These are phyloP conservation scores for Solioccasus polychromus DNA, from an alignment of 768 basidiomycete genomes.

Conservation along the genomic window DNA sequence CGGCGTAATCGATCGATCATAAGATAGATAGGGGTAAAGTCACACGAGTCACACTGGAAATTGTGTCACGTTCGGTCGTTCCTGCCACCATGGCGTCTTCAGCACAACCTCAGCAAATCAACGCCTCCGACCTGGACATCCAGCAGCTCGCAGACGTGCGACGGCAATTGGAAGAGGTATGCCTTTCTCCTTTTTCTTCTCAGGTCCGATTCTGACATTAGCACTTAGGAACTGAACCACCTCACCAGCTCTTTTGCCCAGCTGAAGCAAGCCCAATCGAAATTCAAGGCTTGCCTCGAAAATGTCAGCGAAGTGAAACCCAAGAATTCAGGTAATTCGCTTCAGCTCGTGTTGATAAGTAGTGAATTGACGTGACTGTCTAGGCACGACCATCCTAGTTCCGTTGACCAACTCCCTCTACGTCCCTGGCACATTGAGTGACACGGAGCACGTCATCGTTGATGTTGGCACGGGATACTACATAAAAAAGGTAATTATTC, in stretches of 20 bases:
- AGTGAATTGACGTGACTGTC: background rate
- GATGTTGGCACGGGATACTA: constrained; percentile 98
- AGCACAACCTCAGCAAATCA: constrained; percentile 65
- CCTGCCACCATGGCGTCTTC: constrained; percentile 35
- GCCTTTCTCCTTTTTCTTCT: background rate
- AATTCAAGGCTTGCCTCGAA: constrained; percentile 85
- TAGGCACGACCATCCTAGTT: constrained; percentile 87
- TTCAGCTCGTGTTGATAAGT: background rate
- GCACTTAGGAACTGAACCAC: constrained; percentile 80
- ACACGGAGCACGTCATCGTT: constrained; percentile 84
- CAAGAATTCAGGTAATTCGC: constrained; percentile 53
- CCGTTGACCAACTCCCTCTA: constrained; percentile 95
- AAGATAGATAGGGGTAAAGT: constrained; percentile 11
- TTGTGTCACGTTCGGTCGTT: constrained; percentile 6
- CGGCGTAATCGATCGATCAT: too few species aligned
- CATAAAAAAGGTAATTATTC: constrained; percentile 74
- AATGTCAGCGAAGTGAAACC: constrained; percentile 74
- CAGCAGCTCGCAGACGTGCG: constrained; percentile 86
- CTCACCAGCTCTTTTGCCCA: constrained; percentile 90
- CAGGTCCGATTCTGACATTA: constrained; percentile 1
- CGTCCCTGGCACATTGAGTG: constrained; percentile 85
- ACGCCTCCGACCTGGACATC: constrained; percentile 78
- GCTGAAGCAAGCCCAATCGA: constrained; percentile 88
- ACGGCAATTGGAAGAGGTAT: constrained; percentile 88
- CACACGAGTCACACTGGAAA: background rate